Evolutionary conservation across 2,329 filamentous ascomycete genomes (phyloP).

Genomic region (Fusarium continuum): DNA sequence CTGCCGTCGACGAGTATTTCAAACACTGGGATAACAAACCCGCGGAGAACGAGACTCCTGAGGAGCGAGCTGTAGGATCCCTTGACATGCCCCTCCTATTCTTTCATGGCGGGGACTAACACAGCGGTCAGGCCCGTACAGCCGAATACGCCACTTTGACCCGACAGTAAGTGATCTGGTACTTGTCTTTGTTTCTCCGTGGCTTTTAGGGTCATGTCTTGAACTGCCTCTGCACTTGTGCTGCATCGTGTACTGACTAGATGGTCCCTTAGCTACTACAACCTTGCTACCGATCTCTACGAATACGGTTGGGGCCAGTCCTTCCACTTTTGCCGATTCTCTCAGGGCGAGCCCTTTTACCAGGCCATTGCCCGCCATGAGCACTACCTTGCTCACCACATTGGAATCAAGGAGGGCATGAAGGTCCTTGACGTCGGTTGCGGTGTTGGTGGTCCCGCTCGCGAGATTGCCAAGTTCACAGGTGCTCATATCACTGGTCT

Average conservation of each 20-base stretch:
- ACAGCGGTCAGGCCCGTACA: slow-evolving; percentile 69
- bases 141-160: slow-evolving; percentile 94
- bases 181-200: background rate
- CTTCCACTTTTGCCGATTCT: slow-evolving; percentile 98
- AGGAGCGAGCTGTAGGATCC: slow-evolving; percentile 75
- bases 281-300: slow-evolving; percentile 94
- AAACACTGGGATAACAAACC: slow-evolving; percentile 94
- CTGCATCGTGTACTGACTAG: slow-evolving; percentile 29
- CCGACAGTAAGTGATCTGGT: slow-evolving; percentile 73
- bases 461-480: slow-evolving; percentile 96
- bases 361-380: slow-evolving; percentile 96
- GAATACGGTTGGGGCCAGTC: slow-evolving; percentile 97
- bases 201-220: background rate
- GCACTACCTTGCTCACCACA: slow-evolving; percentile 93
- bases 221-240: background rate
- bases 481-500: slow-evolving; percentile 88
- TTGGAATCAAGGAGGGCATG: slow-evolving; percentile 86
- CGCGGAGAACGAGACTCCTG: slow-evolving; percentile 81
- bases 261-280: slow-evolving; percentile 78
- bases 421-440: slow-evolving; percentile 95
- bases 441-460: slow-evolving; percentile 92
- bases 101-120: slow-evolving; percentile 32
- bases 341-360: slow-evolving; percentile 83
- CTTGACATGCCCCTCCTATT: slow-evolving; percentile 25
- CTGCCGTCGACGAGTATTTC: slow-evolving; percentile 90